Percentiles rank a stretch among this genome's conserved stretches.
phyloP scores from a whole-genome alignment of 2,329 filamentous ascomycete genomes.

The Monilinia aucupariae region DNA sequence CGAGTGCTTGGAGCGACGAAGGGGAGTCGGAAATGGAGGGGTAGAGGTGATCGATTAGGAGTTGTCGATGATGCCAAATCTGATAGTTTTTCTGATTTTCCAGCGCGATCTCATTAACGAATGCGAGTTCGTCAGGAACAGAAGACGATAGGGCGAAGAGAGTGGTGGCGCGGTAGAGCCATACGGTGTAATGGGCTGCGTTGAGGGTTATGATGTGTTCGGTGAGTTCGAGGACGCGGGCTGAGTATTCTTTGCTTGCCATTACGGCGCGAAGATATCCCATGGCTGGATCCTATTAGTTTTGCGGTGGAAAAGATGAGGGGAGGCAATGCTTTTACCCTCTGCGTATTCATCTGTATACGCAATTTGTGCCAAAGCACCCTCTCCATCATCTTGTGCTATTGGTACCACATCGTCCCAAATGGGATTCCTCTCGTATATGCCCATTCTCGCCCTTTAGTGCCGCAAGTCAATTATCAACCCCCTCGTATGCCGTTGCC shows the following conservation, averaged over 20 bases:
- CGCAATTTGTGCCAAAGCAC: constrained; percentile 85
- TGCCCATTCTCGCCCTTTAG: constrained; percentile 22
- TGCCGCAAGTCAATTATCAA: background rate
- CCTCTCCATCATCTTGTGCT: constrained; percentile 73
- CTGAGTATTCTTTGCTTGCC: constrained; percentile 77
- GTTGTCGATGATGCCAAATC: constrained; percentile 78
- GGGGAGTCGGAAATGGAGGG: constrained; percentile 54
- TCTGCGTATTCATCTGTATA: constrained; percentile 88
- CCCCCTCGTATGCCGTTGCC: background rate
- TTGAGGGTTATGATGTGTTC: constrained; percentile 89
- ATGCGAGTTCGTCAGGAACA: constrained; percentile 58
- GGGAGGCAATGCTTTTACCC: constrained; percentile 40
- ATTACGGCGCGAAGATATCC: constrained; percentile 91
- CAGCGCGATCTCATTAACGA: constrained; percentile 80
- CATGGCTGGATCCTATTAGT: constrained; percentile 54
- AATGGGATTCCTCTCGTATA: constrained; percentile 50
- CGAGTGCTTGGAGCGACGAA: constrained; percentile 51
- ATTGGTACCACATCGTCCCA: constrained; percentile 86
- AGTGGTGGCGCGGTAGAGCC: constrained; percentile 86
- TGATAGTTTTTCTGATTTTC: constrained; percentile 96
- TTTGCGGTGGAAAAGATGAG: background rate
- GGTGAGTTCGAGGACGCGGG: constrained; percentile 73
- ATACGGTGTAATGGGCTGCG: constrained; percentile 96
- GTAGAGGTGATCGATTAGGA: constrained; percentile 56
- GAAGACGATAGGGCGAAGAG: constrained; percentile 53